Base-by-base conservation (phyloP, 2,329 filamentous ascomycete species). In the Didymella arachidicola region DNA sequence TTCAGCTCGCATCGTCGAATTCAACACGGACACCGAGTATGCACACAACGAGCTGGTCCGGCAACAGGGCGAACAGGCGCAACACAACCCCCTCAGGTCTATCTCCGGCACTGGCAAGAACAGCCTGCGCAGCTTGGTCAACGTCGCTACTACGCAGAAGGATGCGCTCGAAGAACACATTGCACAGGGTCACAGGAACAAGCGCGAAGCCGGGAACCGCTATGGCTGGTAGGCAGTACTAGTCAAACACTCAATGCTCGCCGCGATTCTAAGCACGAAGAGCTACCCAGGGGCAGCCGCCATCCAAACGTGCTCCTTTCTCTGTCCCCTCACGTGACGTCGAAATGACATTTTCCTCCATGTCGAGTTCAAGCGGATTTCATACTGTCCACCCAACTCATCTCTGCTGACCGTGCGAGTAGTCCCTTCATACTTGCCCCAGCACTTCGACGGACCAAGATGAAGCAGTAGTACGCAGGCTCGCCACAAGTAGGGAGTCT, bases 101-200 rank as follows among this genome's bases (percentile, higher is more conserved):
- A 89, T 97, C 72, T 88, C 91, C 25, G 74, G 73, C 8, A 90
- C 93, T 3, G 91, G 92, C 59, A 97, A 97, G 80, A 93, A 97
- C 79, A 96, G 86, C 70, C 82, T 98, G 75, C 88, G 89, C 72
- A 93, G 97, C 80, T 82, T 98, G 68, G 90, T 98, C 65, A 92
- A 87, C 77, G 90, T 90, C 61, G 93, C 91, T 26, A 87, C 87
- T 66, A 91, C 84, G 62, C 93, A 98, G 78, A 88, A 88, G 72
- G 92, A 96, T 11, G 93, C 92, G 2, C 80, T 97, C 65, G 93
- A 97, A 78, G 94, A 98, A 72, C 93, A 91, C 74, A 97, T 97
- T 80, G 92, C 92, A 19, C 82, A 88, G 66, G 91, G 92, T 6
- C 88, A 86, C 79, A 86, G 84, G 68, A 95, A 93, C 71, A 88